Evolutionary conservation across 805 yeast species (phyloP), one percentile per base, ranked within the genome.

Genomic region (Saccharomycopsis lassenensis): DNA sequence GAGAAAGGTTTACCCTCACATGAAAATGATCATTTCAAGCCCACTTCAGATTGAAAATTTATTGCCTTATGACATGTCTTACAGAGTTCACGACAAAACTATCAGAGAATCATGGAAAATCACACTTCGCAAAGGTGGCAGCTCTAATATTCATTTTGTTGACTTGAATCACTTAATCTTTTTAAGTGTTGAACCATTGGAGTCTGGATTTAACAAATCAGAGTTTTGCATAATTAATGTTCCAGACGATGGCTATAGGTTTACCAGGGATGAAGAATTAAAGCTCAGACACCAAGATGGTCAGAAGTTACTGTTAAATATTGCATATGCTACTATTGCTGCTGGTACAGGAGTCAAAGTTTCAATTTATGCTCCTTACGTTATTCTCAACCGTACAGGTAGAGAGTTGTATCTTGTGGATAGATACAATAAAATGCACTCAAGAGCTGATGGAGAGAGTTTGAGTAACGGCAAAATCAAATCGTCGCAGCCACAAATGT

Each of bases 31-130:
- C 3, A 58, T 91, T 5, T 74, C 91, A 0, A 84, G 97, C 0
- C 97, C 98, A 0, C 57, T 91, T 31, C 83, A 82, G 47, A 64
- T 91, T 40, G 86, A 82, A 46, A 91, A 91, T 50, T 60, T 85
- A 35, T 55, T 93, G 33, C 97, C 99, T 0, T 81, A 69, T 51
- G 94, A 83, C 48, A 56, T 89, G 29, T 64, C 71, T 14, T 85
- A 80, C 57, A 63, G 80, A 39, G 63, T 91, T 10, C 81, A 79
- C 54, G 91, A 86, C 52, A 82, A 83, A 49, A 75, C 74, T 15
- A 62, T 75, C 24, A 69, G 69, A 36, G 69, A 68, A 40, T 87
- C 78, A 39, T 75, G 86, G 78, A 67, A 65, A 36, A 77, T 77
- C 18, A 51, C 55, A 7, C 59, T 93, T 28, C 58, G 60, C 30